Evolutionary conservation across 345 rosid genomes (phyloP).

Genomic region (Hibiscus tridactylites): DNA sequence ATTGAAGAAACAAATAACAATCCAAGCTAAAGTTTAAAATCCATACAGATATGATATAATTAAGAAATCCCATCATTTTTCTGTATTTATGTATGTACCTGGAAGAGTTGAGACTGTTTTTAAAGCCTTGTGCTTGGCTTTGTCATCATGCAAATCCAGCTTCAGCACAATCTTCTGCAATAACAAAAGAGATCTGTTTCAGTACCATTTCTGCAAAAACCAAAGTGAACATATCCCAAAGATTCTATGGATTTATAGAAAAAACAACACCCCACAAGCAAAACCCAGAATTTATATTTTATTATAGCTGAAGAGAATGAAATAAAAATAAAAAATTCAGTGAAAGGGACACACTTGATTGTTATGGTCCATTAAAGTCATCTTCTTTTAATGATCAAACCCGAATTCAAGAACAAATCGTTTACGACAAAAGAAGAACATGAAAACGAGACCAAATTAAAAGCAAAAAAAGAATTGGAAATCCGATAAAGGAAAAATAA

Average conservation of each 20-base stretch:
- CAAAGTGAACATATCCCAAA: background rate
- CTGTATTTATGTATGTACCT: constrained; percentile 31
- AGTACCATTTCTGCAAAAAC: constrained; percentile 1
- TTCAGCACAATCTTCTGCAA: constrained; percentile 76
- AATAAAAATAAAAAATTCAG: background rate
- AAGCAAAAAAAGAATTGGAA: constrained; percentile 18
- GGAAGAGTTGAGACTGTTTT: constrained; percentile 71
- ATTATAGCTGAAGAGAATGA: background rate
- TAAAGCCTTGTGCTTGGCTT: constrained; percentile 82
- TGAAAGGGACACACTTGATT: constrained; percentile 8
- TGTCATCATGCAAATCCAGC: constrained; percentile 68
- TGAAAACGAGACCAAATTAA: background rate
- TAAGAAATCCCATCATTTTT: background rate
- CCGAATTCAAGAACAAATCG: constrained; percentile 8
- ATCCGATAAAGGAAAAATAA: background rate
- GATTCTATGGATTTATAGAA: background rate
- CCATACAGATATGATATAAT: no score
- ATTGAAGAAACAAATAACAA: background rate
- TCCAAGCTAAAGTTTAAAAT: background rate
- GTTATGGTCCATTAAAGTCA: background rate
- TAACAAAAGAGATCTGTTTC: constrained; percentile 15
- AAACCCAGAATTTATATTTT: background rate
- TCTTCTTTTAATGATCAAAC: background rate
- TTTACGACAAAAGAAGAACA: background rate
- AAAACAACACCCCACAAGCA: background rate